Percentiles rank a stretch among this genome's conserved stretches.
Conservation (phyloP, 208 protist genomes). For the Sergeia podlipaevii region DNA sequence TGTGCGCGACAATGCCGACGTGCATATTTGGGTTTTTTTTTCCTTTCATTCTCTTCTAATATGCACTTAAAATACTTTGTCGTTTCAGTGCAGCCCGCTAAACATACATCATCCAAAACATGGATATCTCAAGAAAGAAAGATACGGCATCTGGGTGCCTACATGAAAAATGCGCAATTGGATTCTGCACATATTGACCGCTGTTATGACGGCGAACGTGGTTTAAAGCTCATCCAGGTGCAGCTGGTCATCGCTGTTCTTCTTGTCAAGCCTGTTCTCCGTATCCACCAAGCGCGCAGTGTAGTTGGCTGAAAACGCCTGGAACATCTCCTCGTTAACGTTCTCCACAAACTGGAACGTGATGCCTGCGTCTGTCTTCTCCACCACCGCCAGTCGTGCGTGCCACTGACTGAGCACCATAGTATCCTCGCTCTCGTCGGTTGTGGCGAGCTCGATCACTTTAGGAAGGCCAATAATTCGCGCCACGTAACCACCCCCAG, state of each 20-base stretch:
- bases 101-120: too few relatives aligned
- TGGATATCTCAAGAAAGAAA: too few relatives aligned
- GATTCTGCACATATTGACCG: too few relatives aligned
- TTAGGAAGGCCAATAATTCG: conserved; percentile 61
- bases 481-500: conserved; percentile 24
- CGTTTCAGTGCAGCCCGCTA: too few relatives aligned
- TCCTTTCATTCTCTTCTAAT: conserved; percentile 8
- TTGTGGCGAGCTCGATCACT: conserved; percentile 60
- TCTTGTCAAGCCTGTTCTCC: conserved; percentile 46
- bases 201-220: neutral
- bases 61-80: too few relatives aligned
- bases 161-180: too few relatives aligned
- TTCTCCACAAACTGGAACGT: conserved; percentile 55
- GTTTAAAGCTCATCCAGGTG: conserved; percentile 15
- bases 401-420: conserved; percentile 72
- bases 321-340: conserved; percentile 42
- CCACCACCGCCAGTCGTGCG: conserved; percentile 37
- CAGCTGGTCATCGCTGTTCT: conserved; percentile 8
- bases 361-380: conserved; percentile 29
- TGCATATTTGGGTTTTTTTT: too few relatives aligned
- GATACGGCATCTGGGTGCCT: too few relatives aligned
- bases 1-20: too few relatives aligned
- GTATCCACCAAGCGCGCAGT: conserved; percentile 45
- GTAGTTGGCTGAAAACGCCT: conserved; percentile 34
- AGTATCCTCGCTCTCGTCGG: conserved; percentile 33